Percentiles rank a stretch among this genome's conserved stretches.
Conservation (phyloP, 257 asterid species). For the Striga asiatica region DNA sequence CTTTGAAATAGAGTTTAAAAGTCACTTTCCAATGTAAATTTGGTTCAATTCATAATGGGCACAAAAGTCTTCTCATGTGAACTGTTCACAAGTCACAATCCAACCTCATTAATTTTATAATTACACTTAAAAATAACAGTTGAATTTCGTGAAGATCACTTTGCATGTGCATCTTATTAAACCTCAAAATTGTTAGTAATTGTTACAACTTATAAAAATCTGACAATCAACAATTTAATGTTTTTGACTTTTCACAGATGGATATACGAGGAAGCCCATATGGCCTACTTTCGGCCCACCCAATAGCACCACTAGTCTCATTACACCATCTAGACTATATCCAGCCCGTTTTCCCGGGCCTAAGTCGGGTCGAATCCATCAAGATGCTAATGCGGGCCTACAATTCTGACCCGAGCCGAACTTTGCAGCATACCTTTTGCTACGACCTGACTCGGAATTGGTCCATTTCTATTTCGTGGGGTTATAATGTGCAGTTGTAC, state of each 20-base stretch:
- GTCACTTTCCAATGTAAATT: too few relatives aligned
- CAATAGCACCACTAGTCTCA: slow-evolving; percentile 64
- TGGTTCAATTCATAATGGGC: too few relatives aligned
- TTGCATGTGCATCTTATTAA: background rate
- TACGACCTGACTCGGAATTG: slow-evolving; percentile 45
- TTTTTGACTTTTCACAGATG: slow-evolving; percentile 19
- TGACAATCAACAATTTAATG: background rate
- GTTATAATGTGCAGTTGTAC: slow-evolving; percentile 55
- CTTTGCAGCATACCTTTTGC: slow-evolving; percentile 55
- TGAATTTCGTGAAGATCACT: too few relatives aligned
- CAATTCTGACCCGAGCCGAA: slow-evolving; percentile 44
- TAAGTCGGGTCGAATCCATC: slow-evolving; percentile 35
- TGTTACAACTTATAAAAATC: background rate
- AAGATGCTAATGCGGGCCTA: slow-evolving; percentile 37
- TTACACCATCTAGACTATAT: slow-evolving; percentile 70
- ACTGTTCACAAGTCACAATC: too few relatives aligned
- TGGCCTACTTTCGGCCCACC: slow-evolving; percentile 80
- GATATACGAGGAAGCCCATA: slow-evolving; percentile 60
- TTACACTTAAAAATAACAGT: too few relatives aligned
- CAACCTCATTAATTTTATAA: too few relatives aligned
- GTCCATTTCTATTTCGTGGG: slow-evolving; percentile 71
- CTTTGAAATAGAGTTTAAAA: too few relatives aligned
- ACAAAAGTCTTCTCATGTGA: too few relatives aligned
- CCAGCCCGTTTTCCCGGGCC: slow-evolving; percentile 39
- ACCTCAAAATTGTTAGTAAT: too few relatives aligned